phyloP scores from a whole-genome alignment of 129 eudicot species.

The Cynara cardunculus region DNA sequence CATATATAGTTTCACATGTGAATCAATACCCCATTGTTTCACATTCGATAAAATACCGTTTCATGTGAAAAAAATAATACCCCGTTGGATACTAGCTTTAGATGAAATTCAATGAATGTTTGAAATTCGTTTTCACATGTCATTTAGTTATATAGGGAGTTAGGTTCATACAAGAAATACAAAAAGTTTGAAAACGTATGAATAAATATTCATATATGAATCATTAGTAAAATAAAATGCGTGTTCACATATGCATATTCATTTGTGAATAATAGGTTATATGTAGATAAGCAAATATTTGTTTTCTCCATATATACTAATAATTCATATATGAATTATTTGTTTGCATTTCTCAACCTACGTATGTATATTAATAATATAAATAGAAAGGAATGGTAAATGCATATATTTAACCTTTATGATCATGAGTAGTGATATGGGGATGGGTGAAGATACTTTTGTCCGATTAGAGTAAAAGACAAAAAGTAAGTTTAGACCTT shows the following conservation, averaged over 20 bases:
- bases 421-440: slow-evolving; percentile 1
- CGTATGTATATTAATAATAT: too few relatives aligned
- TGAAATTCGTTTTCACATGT: neutral
- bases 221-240: too few relatives aligned
- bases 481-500: slow-evolving; percentile 25
- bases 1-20: too few relatives aligned
- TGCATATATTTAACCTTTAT: neutral
- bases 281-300: neutral
- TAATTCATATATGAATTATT: too few relatives aligned
- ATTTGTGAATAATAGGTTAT: neutral
- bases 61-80: too few relatives aligned
- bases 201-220: too few relatives aligned
- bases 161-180: neutral
- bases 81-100: too few relatives aligned
- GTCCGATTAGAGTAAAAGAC: slow-evolving; percentile 33
- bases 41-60: too few relatives aligned
- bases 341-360: too few relatives aligned
- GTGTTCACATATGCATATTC: neutral
- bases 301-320: too few relatives aligned
- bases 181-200: neutral
- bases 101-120: neutral
- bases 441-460: slow-evolving; percentile 33
- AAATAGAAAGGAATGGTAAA: neutral
- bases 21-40: too few relatives aligned
- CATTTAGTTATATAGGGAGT: neutral